Base-by-base conservation (phyloP, 352 stramenopile genomes). In the Pythium graminicola region DNA sequence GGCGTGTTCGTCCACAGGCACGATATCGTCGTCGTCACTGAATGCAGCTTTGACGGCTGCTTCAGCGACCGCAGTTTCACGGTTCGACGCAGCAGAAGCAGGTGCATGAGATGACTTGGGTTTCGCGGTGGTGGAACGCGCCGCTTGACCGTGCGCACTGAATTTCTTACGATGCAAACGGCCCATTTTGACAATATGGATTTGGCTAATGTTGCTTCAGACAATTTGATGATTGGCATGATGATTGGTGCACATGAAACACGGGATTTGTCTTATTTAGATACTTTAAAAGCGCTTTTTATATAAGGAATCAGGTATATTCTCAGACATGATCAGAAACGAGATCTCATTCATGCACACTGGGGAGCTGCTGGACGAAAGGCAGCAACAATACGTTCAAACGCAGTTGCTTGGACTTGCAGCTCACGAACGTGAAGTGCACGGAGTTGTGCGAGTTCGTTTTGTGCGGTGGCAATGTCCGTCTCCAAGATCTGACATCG, bases 41-140 rank as follows among this genome's bases (percentile, higher is more conserved):
- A 90, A 90, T 2, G 80, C 73, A 45, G 80, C 80, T 3, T 73
- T 72, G 3, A 90, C 76, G 6, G 76, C 80, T 0, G 76, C 76
- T 1, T 76, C 75, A 6, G 72, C 60, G 8, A 81, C 50, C n/a
- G 60, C 64, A 17, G 46, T 46, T 9, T 65, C 45, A 24, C 49
- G 33, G 13, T 11, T 20, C 41, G 69, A 47, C 35, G 50, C 17
- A 1, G 33, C 26, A 38, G 46, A 28, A 2, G 45, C 16, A 27
- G 38, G 24, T 2, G 16, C 23, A 4, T 49, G 13, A 23, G 65
- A 29, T 5, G 69, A 40, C 17, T 65, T 59, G 24, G n/a, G 64
- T 29, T 64, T 72, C 8, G 61, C 46, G 24, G 60, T 61, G 33
- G 62, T 65, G 10, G 76, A 71, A n/a, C n/a, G n/a, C n/a, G 79